Base-by-base conservation (phyloP, 108 stramenopile genomes). In the Cyclotella choctawhatcheeana region DNA sequence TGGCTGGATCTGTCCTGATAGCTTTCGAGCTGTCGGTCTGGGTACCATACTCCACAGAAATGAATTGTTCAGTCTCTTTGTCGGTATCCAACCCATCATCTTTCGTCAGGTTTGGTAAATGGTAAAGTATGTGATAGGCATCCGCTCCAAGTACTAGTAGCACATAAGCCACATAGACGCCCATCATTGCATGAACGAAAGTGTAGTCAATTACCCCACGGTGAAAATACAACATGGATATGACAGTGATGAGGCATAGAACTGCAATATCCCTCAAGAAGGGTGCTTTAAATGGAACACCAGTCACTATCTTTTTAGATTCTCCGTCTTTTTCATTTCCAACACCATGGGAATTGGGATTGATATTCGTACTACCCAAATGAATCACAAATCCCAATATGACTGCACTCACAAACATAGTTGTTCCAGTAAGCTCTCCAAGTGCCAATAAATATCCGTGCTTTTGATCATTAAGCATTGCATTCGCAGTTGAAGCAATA, bases 381-480 rank as follows among this genome's bases (percentile, higher is more conserved):
- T 24, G 14, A 14, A 98, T 93, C 55, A 91, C 74, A 31, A 69
- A 48, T 5, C 96, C 97, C n/a, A 91, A 69, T 29, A 98, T 91
- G 44, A 98, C 75, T 14, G 84, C 81, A 22, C 83, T 85, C 16
- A 97, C 89, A 64, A 99, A 91, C 96, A 99, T 95, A 71, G 90
- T 89, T 3, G 97, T 97, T 0, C 99, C 99, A 8, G 97, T 96
- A 33, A 99, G 72, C 33, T 96, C 97, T 8, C 97, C 96, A 59
- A 99, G 50, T 40, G 84, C 82, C 63, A 95, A 79, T 60, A 81
- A 74, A 74, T 97, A 94, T 25, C 97, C 97, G 60, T 90, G 82
- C n/a, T 68, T 74, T 27, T 62, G 67, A 60, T 89, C 82, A 5
- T 44, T 51, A 21, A 73, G 62, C 29, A 97, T 87, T 53, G 97